Percentiles rank a stretch among this genome's conserved stretches.
These are phyloP conservation scores for Aeschynomene evenia DNA, from an alignment of 306 rosid genomes.

Conservation along the genomic window DNA sequence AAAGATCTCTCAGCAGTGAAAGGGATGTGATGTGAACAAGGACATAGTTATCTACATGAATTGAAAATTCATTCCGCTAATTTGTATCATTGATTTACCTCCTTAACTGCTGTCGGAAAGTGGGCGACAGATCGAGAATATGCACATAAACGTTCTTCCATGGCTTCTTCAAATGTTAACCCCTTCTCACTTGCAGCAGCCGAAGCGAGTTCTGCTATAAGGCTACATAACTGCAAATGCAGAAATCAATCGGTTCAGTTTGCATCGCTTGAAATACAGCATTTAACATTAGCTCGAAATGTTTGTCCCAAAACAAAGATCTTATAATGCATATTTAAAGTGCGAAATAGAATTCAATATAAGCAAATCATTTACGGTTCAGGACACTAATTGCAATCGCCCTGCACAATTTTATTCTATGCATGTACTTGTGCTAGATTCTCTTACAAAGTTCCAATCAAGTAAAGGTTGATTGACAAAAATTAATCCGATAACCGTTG, in stretches of 20 bases:
- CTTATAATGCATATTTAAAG: conserved; percentile 3
- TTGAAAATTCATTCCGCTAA: not conserved
- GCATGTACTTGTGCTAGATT: not conserved
- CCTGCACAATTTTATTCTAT: not conserved
- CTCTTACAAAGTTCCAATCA: not conserved
- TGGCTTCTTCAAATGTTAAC: conserved; percentile 63
- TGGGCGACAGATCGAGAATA: conserved; percentile 84
- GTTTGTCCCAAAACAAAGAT: not conserved
- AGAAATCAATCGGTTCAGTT: conserved; percentile 18
- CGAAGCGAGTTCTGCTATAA: conserved; percentile 66
- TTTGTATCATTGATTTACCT: conserved; percentile 57
- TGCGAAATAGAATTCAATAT: not conserved
- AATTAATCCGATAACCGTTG: not conserved
- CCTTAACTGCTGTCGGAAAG: conserved; percentile 96
- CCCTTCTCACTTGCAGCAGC: conserved; percentile 82
- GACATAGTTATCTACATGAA: not conserved
- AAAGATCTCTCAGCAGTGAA: too few species aligned
- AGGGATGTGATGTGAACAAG: too few species aligned
- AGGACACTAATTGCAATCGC: conserved; percentile 5
- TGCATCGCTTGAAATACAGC: not conserved
- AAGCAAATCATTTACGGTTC: conserved; percentile 8
- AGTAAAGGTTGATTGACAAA: not conserved
- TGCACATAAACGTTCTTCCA: conserved; percentile 87
- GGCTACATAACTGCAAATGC: conserved; percentile 68
- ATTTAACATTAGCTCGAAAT: not conserved